These are phyloP conservation scores for Zostera marina DNA, from an alignment of 116 monocot species.

Conservation along the genomic window DNA sequence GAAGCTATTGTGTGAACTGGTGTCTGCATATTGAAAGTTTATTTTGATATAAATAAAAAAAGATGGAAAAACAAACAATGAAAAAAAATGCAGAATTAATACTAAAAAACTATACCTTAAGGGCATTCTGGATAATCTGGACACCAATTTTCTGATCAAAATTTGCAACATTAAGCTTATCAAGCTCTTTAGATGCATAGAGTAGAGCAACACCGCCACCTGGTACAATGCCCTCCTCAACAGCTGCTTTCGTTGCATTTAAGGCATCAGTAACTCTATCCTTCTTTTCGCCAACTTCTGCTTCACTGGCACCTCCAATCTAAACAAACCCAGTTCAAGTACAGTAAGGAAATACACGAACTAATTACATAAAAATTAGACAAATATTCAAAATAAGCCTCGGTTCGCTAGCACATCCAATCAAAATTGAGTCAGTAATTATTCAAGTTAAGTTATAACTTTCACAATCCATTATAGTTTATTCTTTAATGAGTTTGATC, in stretches of 20 bases:
- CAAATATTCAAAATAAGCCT: no score
- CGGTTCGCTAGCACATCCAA: no score
- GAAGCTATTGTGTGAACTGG: slow-evolving; percentile 69
- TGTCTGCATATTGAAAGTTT: slow-evolving; percentile 21
- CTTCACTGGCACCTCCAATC: slow-evolving; percentile 98
- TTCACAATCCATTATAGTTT: no score
- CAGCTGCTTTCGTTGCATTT: slow-evolving; percentile 98
- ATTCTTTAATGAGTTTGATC: no score
- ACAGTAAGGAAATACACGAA: no score
- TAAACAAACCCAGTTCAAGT: slow-evolving; percentile 2
- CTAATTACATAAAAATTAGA: no score
- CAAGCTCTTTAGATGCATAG: slow-evolving; percentile 65
- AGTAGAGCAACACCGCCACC: slow-evolving; percentile 89
- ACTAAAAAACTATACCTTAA: slow-evolving; percentile 30
- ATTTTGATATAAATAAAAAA: no score
- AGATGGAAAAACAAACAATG: no score
- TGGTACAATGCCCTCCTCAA: slow-evolving; percentile 94
- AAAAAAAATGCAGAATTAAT: not conserved
- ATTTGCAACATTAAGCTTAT: slow-evolving; percentile 56
- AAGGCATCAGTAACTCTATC: slow-evolving; percentile 94
- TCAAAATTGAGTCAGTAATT: no score
- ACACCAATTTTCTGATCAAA: slow-evolving; percentile 92
- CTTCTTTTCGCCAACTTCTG: slow-evolving; percentile 90
- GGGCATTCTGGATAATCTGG: slow-evolving; percentile 84
- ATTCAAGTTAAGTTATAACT: no score